Base-by-base conservation (phyloP, 352 stramenopile species). In the Globisporangium apiculatum region DNA sequence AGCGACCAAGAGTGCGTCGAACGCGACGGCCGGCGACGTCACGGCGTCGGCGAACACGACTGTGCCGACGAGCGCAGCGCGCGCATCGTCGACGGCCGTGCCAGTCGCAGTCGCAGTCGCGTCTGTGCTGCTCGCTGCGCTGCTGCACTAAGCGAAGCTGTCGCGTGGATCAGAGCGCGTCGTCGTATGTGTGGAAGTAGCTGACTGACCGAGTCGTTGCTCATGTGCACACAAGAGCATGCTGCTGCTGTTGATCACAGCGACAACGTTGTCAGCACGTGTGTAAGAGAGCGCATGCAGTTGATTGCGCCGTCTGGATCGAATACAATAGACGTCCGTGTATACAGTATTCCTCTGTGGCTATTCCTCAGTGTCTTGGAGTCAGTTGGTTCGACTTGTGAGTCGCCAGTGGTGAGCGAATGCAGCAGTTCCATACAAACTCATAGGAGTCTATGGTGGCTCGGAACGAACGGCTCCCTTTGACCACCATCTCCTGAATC, bases 51-150 rank as follows among this genome's bases (percentile, higher is more conserved):
- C 54, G 15, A 60, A 54, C 49, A 47, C 50, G 10, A 70, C 51
- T 35, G 68, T 69, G 48, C 61, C 56, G 38, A 50, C 57, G 8
- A 59, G 53, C 24, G 69, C 55, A 38, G 56, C 58, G 15, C 60
- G 53, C 36, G 49, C 58, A 17, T 53, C 73, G 47, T 58, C 50
- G 58, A 46, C 67, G 17, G 37, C 67, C 15, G 65, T 75, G 54
- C 51, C 51, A n/a, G 46, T 75, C 46, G 66, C 57, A 45, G 54
- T 61, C 9, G 60, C 74, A n/a, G 38, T 82, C 12, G 52, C 59
- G 17, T 50, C 66, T 55, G 67, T 60, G 40, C 47, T 82, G 54
- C 61, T 79, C 52, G 73, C 38, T 66, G 74, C 57, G 50, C 47
- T 55, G 35, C 56, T 61, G 18, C 50, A 56, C 42, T 66, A 55